Base-by-base conservation (phyloP, 2,329 filamentous ascomycete species). In the Arthrobotrys pseudoclavata region DNA sequence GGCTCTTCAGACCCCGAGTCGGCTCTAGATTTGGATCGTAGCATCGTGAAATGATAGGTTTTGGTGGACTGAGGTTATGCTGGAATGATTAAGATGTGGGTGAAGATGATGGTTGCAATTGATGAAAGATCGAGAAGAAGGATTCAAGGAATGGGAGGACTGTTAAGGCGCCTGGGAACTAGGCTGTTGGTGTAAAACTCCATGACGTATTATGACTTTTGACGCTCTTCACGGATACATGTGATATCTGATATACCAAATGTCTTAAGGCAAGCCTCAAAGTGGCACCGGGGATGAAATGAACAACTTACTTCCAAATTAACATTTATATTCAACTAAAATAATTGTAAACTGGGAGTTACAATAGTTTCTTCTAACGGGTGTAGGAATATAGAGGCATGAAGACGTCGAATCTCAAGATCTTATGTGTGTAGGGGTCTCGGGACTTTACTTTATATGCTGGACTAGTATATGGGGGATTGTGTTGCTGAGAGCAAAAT, bases 11-110 rank as follows among this genome's bases (percentile, higher is more conserved):
- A 42, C 18, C 31, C 20, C 20, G 26, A n/a, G 18, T 10, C 13
- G 3, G 31, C 55, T 26, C 13, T 63, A 7, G 60, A 48, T 22
- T 63, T 48, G 0, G 60, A 63, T 63, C 13, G 60, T 63, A 48
- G 6, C 42, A 63, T 63, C 12, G 40, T 63, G 40, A 24, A 57
- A 20, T 18, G 15, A 34, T 20, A 12, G 13, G 3, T 20, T 24
- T 34, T 31, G 60, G 26, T 60, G 34, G 52, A 18, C 26, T 24
- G 55, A 42, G 9, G 34, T 4, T 37, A 4, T 60, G 12, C 1
- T 24, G n/a, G 40, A 37, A 60, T 20, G 22, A 3, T 61, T 18
- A 2, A 31, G 15, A 48, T 18, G 13, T 4, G 6, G 40, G 22
- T 63, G 24, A 62, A 22, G 37, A 29, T 29, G 26, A 18, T 42